phyloP scores from a whole-genome alignment of 306 rosid species.

The Malus asiatica region DNA sequence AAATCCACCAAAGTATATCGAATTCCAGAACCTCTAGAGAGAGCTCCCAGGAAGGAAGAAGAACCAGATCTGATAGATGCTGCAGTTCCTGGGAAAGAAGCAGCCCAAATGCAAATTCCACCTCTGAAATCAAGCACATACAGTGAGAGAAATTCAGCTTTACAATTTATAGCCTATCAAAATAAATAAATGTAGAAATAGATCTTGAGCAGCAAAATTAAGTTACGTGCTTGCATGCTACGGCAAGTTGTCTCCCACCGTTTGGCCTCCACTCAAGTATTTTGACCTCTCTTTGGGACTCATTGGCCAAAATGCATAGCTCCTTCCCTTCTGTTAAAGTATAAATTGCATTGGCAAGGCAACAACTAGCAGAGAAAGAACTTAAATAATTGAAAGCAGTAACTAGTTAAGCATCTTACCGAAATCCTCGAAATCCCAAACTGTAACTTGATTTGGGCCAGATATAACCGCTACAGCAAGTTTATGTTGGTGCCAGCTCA shows the following conservation, averaged over 20 bases:
- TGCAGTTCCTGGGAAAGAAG: constrained; percentile 83
- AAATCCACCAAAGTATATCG: constrained; percentile 78
- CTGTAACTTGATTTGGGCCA: constrained; percentile 53
- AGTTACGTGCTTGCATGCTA: constrained; percentile 83
- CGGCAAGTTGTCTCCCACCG: constrained; percentile 67
- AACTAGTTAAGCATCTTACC: constrained; percentile 29
- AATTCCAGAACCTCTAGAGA: constrained; percentile 77
- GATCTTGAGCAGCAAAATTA: background rate
- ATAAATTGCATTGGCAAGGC: constrained; percentile 10
- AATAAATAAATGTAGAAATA: background rate
- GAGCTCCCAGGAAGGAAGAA: constrained; percentile 64
- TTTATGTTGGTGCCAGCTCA: constrained; percentile 91
- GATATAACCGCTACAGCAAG: constrained; percentile 75
- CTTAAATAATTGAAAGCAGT: background rate
- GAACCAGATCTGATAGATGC: constrained; percentile 77
- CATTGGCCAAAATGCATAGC: constrained; percentile 58
- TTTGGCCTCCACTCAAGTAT: constrained; percentile 94
- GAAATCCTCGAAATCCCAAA: constrained; percentile 70
- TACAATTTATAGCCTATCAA: background rate
- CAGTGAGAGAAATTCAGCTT: constrained; percentile 12
- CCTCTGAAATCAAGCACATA: constrained; percentile 37
- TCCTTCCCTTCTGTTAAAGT: constrained; percentile 76
- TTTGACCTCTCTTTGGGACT: constrained; percentile 62
- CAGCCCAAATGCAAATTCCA: constrained; percentile 87
- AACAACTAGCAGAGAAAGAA: background rate